A percentile compares a stretch with the other conserved stretches of the same genome.
Evolutionary conservation across 2,329 filamentous ascomycete genomes (phyloP).

Genomic region (Nannizziopsis barbatae): DNA sequence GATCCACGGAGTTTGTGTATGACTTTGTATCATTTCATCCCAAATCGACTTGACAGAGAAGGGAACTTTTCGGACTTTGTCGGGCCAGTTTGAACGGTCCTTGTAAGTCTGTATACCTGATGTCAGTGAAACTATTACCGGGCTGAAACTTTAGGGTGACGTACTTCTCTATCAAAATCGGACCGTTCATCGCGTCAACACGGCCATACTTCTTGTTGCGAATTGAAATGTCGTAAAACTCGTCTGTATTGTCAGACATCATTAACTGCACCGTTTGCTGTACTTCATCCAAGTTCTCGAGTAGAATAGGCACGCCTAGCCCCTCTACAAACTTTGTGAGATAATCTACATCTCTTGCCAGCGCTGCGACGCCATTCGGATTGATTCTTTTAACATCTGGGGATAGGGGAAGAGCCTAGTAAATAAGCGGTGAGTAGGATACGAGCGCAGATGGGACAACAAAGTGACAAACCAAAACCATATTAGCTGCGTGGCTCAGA

Average conservation of each 20-base stretch:
- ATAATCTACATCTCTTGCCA: slow-evolving; percentile 74
- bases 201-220: slow-evolving; percentile 88
- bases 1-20: too few relatives aligned
- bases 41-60: slow-evolving; percentile 65
- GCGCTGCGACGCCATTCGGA: slow-evolving; percentile 66
- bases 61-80: slow-evolving; percentile 52
- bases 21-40: slow-evolving; percentile 40
- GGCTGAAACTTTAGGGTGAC: not conserved
- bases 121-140: not conserved
- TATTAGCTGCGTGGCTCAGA: slow-evolving; percentile 75
- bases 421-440: slow-evolving; percentile 4
- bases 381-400: slow-evolving; percentile 75
- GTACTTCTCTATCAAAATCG: slow-evolving; percentile 82
- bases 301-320: slow-evolving; percentile 76
- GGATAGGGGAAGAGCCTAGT: slow-evolving; percentile 63
- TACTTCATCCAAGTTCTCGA: slow-evolving; percentile 82
- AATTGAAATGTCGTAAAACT: slow-evolving; percentile 86
- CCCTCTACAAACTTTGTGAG: slow-evolving; percentile 76
- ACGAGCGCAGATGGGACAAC: not conserved
- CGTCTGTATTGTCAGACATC: slow-evolving; percentile 78
- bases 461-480: slow-evolving; percentile 54
- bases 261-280: slow-evolving; percentile 86
- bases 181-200: slow-evolving; percentile 83
- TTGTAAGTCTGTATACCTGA: slow-evolving; percentile 48
- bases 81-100: slow-evolving; percentile 46